phyloP scores from a whole-genome alignment of 495 filamentous ascomycete species.

The Aspergillus cavernicola region DNA sequence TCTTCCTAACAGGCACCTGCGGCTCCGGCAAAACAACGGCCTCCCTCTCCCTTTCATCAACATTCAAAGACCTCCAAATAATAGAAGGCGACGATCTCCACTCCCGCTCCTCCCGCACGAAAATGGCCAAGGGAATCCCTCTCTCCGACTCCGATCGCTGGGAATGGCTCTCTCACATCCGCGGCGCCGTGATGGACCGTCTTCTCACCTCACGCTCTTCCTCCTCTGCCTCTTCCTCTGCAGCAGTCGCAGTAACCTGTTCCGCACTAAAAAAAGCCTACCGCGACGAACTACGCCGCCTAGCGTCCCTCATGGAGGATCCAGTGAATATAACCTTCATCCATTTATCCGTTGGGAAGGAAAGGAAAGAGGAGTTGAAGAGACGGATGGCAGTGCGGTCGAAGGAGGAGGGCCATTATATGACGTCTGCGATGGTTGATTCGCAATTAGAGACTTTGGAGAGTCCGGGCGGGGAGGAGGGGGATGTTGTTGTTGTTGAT shows the following conservation, averaged over 20 bases:
- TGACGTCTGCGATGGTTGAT: conserved; percentile 23
- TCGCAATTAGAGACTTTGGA: conserved; percentile 24
- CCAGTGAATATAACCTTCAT: conserved; percentile 24
- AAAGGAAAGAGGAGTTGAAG: conserved; percentile 10
- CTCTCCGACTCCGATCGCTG: conserved; percentile 22
- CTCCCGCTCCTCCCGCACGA: conserved; percentile 17
- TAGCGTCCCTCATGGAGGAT: conserved; percentile 19
- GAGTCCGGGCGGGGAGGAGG: conserved; percentile 13
- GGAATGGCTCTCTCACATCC: conserved; percentile 26
- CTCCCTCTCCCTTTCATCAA: conserved; percentile 9
- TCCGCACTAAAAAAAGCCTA: conserved; percentile 21
- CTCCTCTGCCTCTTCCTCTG: neutral
- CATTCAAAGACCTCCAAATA: neutral
- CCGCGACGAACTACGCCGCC: conserved; percentile 20
- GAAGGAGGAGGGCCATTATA: conserved; percentile 22
- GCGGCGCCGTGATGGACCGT: conserved; percentile 25
- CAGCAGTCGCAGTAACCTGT: conserved; percentile 20
- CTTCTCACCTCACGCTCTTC: conserved; percentile 1
- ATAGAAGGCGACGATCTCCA: conserved; percentile 27
- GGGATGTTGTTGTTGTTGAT: conserved; percentile 17
- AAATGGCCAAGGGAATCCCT: conserved; percentile 21
- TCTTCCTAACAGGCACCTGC: conserved; percentile 24
- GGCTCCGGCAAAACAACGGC: conserved; percentile 25
- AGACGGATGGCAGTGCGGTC: conserved; percentile 10
- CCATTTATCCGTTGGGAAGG: conserved; percentile 5